Evolutionary conservation across 2,329 filamentous ascomycete genomes (phyloP).

Genomic region (Sarocladium oryzae): DNA sequence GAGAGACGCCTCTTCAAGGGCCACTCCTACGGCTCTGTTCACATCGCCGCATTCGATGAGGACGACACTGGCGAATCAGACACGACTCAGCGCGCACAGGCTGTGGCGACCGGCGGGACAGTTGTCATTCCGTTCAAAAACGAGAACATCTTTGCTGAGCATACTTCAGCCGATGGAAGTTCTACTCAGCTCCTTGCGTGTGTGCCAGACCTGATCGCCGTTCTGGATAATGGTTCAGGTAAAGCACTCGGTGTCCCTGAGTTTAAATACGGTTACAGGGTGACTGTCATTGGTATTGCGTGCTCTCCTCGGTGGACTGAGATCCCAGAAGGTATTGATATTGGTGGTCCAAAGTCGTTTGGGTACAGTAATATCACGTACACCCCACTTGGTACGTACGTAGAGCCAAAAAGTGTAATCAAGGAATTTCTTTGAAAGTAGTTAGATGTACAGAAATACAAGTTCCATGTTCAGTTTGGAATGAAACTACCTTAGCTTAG

Average conservation of each 20-base stretch:
- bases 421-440: conserved; percentile 45
- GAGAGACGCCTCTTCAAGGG: conserved; percentile 50
- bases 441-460: too few species aligned
- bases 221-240: conserved; percentile 50
- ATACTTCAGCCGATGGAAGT: conserved; percentile 27
- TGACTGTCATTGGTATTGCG: conserved; percentile 41
- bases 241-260: conserved; percentile 51
- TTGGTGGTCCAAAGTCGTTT: conserved; percentile 44
- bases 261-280: conserved; percentile 46
- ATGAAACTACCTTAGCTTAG: too few species aligned
- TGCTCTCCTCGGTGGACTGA: conserved; percentile 39
- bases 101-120: conserved; percentile 24
- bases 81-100: conserved; percentile 13
- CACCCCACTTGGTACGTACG: conserved; percentile 39
- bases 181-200: conserved; percentile 35
- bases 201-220: conserved; percentile 50
- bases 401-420: conserved; percentile 45
- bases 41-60: conserved; percentile 42
- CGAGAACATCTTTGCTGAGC: conserved; percentile 61
- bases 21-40: conserved; percentile 53
- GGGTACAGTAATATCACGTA: conserved; percentile 42
- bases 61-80: conserved; percentile 4
- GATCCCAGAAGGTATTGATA: conserved; percentile 37
- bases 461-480: too few species aligned
- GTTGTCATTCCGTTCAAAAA: conserved; percentile 68